Percentiles rank a stretch among this genome's conserved stretches.
These are phyloP conservation scores for Aspergillus asperescens DNA, from an alignment of 495 filamentous ascomycete species.

Conservation along the genomic window DNA sequence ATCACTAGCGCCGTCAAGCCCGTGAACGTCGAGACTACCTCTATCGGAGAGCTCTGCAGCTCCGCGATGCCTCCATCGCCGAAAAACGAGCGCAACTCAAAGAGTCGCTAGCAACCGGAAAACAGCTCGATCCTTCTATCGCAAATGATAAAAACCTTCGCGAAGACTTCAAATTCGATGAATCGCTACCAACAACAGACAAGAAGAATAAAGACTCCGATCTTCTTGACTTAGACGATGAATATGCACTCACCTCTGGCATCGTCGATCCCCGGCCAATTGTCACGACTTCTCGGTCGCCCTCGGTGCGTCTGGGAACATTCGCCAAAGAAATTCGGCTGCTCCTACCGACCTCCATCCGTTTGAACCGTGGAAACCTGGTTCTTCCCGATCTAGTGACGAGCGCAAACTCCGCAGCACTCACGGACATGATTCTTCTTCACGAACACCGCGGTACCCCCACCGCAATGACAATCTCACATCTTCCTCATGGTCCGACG, in stretches of 20 bases:
- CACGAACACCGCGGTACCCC: constrained; percentile 94
- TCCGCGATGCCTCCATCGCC: constrained; percentile 87
- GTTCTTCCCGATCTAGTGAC: constrained; percentile 78
- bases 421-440: constrained; percentile 81
- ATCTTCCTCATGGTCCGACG: constrained; percentile 92
- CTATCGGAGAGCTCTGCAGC: constrained; percentile 71
- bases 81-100: constrained; percentile 85
- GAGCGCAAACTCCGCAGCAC: constrained; percentile 68
- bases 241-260: constrained; percentile 81
- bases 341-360: constrained; percentile 82
- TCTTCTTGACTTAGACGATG: constrained; percentile 79
- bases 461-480: constrained; percentile 81
- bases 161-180: constrained; percentile 90
- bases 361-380: constrained; percentile 86
- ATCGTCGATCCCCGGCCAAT: constrained; percentile 80
- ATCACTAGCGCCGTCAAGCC: constrained; percentile 59
- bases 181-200: constrained; percentile 58
- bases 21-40: constrained; percentile 91
- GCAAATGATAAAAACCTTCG: constrained; percentile 84
- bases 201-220: constrained; percentile 46
- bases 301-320: constrained; percentile 72
- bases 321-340: constrained; percentile 97
- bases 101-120: constrained; percentile 74
- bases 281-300: constrained; percentile 88
- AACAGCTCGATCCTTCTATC: constrained; percentile 79